These are phyloP conservation scores for Talaromyces sp. DNA, from an alignment of 2,329 filamentous ascomycete species.

Conservation along the genomic window DNA sequence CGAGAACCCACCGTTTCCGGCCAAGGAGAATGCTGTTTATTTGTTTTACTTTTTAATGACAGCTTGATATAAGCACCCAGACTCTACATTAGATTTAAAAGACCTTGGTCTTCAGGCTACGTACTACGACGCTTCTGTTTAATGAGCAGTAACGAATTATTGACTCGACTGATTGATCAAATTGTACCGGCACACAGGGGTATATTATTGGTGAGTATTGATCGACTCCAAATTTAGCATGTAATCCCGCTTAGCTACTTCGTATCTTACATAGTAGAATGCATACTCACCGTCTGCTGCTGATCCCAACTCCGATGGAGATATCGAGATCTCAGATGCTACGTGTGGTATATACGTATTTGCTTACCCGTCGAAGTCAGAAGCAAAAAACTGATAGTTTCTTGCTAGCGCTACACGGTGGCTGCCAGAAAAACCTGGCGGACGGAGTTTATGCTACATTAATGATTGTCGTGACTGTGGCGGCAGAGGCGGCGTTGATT, in stretches of 20 bases:
- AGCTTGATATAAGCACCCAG: background rate
- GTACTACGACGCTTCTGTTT: background rate
- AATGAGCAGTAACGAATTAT: background rate
- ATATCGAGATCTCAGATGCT: too few species aligned
- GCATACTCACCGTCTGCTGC: background rate
- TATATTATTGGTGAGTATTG: background rate
- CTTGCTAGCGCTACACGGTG: background rate
- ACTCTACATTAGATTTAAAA: background rate
- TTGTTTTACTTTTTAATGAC: background rate
- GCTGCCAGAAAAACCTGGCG: background rate
- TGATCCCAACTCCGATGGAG: background rate
- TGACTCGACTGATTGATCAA: background rate
- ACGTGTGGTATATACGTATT: too few species aligned
- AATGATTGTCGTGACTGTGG: background rate
- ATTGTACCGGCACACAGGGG: background rate
- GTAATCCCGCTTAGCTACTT: background rate
- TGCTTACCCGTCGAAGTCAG: background rate
- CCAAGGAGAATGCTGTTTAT: background rate
- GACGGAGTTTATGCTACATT: background rate
- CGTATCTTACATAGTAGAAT: too few species aligned
- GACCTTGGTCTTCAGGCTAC: background rate
- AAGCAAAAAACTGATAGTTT: background rate
- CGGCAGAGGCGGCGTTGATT: background rate
- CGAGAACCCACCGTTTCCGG: constrained; percentile 4
- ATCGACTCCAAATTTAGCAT: background rate